Percentiles rank a stretch among this genome's conserved stretches.
Evolutionary conservation across 2,329 filamentous ascomycete species (phyloP).

Genomic region (Fusarium azukiicola): DNA sequence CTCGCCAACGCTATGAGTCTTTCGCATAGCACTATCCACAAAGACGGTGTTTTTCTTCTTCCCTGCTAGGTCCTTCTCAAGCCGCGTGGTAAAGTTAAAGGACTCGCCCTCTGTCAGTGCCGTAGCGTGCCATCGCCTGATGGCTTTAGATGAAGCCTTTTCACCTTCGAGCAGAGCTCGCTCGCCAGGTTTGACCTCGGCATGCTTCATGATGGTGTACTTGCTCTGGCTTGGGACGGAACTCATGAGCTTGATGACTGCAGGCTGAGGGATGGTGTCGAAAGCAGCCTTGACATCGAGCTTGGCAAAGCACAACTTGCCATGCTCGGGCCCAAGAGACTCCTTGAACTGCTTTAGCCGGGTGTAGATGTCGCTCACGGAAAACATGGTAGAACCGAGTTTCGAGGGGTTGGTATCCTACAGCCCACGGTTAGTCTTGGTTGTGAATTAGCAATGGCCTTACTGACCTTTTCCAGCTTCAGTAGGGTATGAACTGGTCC

Average conservation of each 20-base stretch:
- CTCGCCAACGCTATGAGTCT: slow-evolving; percentile 75
- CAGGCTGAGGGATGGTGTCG: slow-evolving; percentile 94
- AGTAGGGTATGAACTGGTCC: slow-evolving; percentile 88
- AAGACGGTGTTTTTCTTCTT: slow-evolving; percentile 86
- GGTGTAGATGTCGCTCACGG: slow-evolving; percentile 88
- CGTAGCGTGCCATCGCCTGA: slow-evolving; percentile 74
- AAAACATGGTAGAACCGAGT: slow-evolving; percentile 91
- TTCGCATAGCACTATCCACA: slow-evolving; percentile 83
- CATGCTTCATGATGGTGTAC: slow-evolving; percentile 88
- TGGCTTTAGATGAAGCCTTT: slow-evolving; percentile 60
- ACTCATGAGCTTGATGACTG: slow-evolving; percentile 83
- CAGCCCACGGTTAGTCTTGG: slow-evolving; percentile 38
- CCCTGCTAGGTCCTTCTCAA: slow-evolving; percentile 64
- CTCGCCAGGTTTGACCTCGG: slow-evolving; percentile 81
- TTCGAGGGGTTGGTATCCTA: slow-evolving; percentile 72
- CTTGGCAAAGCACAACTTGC: slow-evolving; percentile 91
- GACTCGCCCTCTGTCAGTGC: slow-evolving; percentile 69
- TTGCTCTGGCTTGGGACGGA: slow-evolving; percentile 76
- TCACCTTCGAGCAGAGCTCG: slow-evolving; percentile 46
- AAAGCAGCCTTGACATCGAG: slow-evolving; percentile 96
- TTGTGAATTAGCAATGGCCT: neutral
- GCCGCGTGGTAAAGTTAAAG: slow-evolving; percentile 67
- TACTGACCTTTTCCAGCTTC: slow-evolving; percentile 86
- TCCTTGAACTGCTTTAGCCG: slow-evolving; percentile 86
- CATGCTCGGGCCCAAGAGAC: slow-evolving; percentile 62